Conservation (phyloP, 768 basidiomycete genomes). For the Agaricus subrufescens region DNA sequence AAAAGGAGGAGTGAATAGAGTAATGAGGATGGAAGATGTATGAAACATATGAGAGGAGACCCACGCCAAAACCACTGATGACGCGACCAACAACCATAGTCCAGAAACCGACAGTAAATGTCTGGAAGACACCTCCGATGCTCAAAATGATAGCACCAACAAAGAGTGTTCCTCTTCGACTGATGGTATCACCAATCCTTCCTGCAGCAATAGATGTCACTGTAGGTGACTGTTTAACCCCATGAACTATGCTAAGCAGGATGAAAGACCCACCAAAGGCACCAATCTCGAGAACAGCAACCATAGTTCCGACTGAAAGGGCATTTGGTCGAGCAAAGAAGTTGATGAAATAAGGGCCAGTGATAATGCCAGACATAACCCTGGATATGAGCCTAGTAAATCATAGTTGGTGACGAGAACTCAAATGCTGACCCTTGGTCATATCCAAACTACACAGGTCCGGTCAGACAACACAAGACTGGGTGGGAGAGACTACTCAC, state of each 20-base stretch:
- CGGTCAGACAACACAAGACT: slow-evolving; percentile 6
- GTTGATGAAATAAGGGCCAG: slow-evolving; percentile 69
- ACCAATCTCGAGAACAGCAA: slow-evolving; percentile 85
- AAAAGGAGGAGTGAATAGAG: not conserved
- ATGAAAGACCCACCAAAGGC: slow-evolving; percentile 57
- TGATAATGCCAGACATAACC: slow-evolving; percentile 85
- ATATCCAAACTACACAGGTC: slow-evolving; percentile 56
- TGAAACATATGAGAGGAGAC: slow-evolving; percentile 61
- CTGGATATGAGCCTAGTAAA: slow-evolving; percentile 25
- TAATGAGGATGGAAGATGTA: not conserved
- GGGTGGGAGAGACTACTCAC: slow-evolving; percentile 35
- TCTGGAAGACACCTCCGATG: slow-evolving; percentile 72
- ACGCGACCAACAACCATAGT: slow-evolving; percentile 73
- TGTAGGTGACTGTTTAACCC: slow-evolving; percentile 19
- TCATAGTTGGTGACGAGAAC: slow-evolving; percentile 4
- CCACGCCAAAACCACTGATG: slow-evolving; percentile 75
- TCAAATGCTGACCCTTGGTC: slow-evolving; percentile 59
- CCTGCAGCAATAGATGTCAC: slow-evolving; percentile 80
- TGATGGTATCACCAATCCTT: slow-evolving; percentile 71
- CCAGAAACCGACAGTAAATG: slow-evolving; percentile 62
- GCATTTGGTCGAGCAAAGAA: slow-evolving; percentile 72
- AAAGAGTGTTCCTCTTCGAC: slow-evolving; percentile 70
- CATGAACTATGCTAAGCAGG: too few relatives aligned
- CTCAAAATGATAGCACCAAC: slow-evolving; percentile 72
- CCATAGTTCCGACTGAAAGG: slow-evolving; percentile 77